A percentile compares a stretch with the other conserved stretches of the same genome.
phyloP scores from a whole-genome alignment of 2,329 filamentous ascomycete genomes.

The Myriosclerotinia duriaeana region DNA sequence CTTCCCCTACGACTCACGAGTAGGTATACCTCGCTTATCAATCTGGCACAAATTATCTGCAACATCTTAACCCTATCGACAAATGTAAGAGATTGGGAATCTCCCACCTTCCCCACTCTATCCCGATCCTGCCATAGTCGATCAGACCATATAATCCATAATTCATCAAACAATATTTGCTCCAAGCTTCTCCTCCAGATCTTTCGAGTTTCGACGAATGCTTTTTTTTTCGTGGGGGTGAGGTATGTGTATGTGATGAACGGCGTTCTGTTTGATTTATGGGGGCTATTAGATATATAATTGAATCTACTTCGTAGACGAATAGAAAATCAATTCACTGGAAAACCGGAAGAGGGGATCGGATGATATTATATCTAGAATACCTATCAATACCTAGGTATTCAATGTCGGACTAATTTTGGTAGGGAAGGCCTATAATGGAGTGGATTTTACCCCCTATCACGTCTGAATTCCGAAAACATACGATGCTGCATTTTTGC shows the following conservation, averaged over 20 bases:
- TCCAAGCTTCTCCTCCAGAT: conserved; percentile 7
- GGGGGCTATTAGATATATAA: background rate
- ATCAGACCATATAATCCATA: conserved; percentile 8
- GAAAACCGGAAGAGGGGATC: no score
- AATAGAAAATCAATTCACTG: background rate
- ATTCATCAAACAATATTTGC: conserved; percentile 16
- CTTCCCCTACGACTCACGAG: no score
- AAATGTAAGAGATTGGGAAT: conserved; percentile 4
- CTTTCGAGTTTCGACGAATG: background rate
- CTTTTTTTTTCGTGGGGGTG: background rate
- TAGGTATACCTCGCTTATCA: no score
- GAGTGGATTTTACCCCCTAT: conserved; percentile 3
- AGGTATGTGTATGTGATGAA: background rate
- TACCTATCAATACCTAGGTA: no score
- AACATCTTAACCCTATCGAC: background rate
- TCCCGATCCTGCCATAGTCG: background rate
- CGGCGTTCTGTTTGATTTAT: background rate
- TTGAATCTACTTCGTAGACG: background rate
- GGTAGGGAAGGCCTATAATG: no score
- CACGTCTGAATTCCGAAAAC: background rate
- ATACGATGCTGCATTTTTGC: background rate
- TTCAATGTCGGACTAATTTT: no score
- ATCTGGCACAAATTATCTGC: background rate
- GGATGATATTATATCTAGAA: no score
- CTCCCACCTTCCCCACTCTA: conserved; percentile 14